Evolutionary conservation across 768 basidiomycete genomes (phyloP).

Genomic region (Termitomyces titanicus): DNA sequence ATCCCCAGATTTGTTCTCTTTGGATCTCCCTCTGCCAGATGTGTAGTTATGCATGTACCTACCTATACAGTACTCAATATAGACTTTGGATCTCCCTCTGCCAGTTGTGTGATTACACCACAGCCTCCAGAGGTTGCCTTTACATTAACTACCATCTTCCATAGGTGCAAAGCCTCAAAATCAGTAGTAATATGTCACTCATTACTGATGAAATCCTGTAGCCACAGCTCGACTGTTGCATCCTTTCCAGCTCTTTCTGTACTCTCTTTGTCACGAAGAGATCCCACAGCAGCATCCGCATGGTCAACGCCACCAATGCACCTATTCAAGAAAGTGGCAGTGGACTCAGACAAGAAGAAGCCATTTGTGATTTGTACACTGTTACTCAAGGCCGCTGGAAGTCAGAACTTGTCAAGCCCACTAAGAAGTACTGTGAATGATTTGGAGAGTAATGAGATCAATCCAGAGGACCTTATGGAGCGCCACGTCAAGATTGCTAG

Average conservation of each 20-base stretch:
- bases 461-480: slow-evolving; percentile 26
- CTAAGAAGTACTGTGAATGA: slow-evolving; percentile 9
- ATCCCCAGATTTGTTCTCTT: too few relatives aligned
- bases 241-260: slow-evolving; percentile 42
- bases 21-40: too few relatives aligned
- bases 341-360: slow-evolving; percentile 23
- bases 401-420: slow-evolving; percentile 27
- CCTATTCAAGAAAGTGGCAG: slow-evolving; percentile 22
- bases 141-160: slow-evolving; percentile 12
- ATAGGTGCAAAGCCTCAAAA: slow-evolving; percentile 25
- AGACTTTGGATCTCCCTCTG: too few relatives aligned
- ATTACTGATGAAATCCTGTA: slow-evolving; percentile 41
- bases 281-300: slow-evolving; percentile 70
- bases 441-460: slow-evolving; percentile 12
- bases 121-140: too few relatives aligned
- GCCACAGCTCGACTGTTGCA: slow-evolving; percentile 64
- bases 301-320: slow-evolving; percentile 58
- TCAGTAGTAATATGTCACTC: slow-evolving; percentile 25
- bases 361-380: slow-evolving; percentile 22
- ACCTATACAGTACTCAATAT: too few relatives aligned
- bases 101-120: too few relatives aligned
- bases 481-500: slow-evolving; percentile 39
- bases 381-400: slow-evolving; percentile 25
- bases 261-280: slow-evolving; percentile 37
- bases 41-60: too few relatives aligned